A percentile compares a stretch with the other conserved stretches of the same genome.
These are phyloP conservation scores for Cynara cardunculus DNA, from an alignment of 129 eudicot genomes.

Conservation along the genomic window DNA sequence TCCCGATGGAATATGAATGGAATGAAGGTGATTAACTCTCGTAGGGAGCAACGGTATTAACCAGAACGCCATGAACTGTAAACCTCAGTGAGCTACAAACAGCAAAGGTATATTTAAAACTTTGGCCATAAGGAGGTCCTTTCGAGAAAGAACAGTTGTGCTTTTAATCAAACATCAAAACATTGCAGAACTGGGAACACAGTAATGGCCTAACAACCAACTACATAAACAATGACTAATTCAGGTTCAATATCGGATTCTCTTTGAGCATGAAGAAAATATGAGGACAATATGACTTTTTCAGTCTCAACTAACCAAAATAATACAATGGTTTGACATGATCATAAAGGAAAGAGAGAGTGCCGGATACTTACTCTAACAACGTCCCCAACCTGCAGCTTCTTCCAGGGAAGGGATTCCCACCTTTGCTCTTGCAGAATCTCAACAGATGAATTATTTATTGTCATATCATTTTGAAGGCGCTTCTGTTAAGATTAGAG, in stretches of 20 bases:
- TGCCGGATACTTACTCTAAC: conserved; percentile 56
- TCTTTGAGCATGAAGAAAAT: neutral
- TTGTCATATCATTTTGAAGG: conserved; percentile 81
- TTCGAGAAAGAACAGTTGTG: neutral
- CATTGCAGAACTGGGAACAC: neutral
- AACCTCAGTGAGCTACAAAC: neutral
- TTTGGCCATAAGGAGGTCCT: neutral
- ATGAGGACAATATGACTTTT: neutral
- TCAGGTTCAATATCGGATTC: neutral
- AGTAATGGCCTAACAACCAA: neutral
- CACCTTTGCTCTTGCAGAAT: conserved; percentile 74
- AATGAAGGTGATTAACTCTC: too few species aligned
- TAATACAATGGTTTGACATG: neutral
- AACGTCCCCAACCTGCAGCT: conserved; percentile 90
- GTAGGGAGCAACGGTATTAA: neutral
- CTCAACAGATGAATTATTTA: conserved; percentile 72
- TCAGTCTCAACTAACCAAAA: neutral
- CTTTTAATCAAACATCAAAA: neutral
- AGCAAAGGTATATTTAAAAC: neutral
- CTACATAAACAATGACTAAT: neutral
- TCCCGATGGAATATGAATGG: neutral
- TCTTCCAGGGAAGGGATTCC: conserved; percentile 83
- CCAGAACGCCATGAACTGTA: neutral
- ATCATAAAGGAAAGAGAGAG: neutral
- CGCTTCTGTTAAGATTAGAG: conserved; percentile 68